Conservation (phyloP, 2,329 filamentous ascomycete species). For the Cercospora zeina region DNA sequence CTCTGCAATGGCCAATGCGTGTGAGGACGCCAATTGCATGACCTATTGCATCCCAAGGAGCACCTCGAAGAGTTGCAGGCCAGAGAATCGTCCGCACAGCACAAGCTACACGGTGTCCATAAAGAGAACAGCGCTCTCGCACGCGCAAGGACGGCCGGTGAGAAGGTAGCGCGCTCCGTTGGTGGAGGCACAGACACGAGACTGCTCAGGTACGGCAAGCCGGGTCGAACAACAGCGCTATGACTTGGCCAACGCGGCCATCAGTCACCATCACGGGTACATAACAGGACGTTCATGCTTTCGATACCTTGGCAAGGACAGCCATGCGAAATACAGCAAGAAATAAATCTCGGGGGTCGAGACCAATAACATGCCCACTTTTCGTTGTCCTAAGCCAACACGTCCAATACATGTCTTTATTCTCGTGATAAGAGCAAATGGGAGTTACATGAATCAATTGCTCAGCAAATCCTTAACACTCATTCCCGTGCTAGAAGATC, state of each 20-base stretch:
- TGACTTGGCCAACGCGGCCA: background rate
- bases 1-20: background rate
- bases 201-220: background rate
- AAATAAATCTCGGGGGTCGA: background rate
- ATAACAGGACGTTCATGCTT: background rate
- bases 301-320: background rate
- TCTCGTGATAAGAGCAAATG: background rate
- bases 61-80: background rate
- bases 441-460: conserved; percentile 26
- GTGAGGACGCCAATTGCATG: background rate
- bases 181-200: background rate
- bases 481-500: conserved; percentile 39
- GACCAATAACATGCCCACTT: background rate
- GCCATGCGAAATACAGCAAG: background rate
- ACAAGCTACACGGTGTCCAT: background rate
- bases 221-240: background rate
- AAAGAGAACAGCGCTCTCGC: background rate
- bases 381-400: background rate
- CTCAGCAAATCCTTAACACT: conserved; percentile 51
- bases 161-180: background rate
- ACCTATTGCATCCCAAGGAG: background rate
- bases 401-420: conserved; percentile 3
- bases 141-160: background rate
- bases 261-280: background rate
- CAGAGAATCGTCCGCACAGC: background rate